Evolutionary conservation across 2,329 filamentous ascomycete species (phyloP).

Genomic region (Colletotrichum noveboracense): DNA sequence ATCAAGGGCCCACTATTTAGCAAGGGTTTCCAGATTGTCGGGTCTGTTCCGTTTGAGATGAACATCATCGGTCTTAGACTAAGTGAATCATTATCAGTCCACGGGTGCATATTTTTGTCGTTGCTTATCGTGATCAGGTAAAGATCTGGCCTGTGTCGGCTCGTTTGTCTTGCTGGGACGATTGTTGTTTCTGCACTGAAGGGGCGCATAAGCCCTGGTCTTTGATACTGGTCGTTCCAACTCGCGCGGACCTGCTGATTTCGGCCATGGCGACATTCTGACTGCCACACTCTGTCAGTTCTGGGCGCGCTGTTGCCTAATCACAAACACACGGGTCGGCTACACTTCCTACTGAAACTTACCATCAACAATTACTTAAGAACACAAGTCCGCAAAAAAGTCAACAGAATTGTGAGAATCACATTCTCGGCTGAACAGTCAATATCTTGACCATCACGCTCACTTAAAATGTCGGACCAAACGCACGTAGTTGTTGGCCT

Average conservation of each 20-base stretch:
- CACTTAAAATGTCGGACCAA: not conserved
- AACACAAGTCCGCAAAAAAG: not conserved
- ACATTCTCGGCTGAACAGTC: accelerated
- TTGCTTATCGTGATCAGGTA: not conserved
- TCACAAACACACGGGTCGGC: accelerated
- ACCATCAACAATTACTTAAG: not conserved
- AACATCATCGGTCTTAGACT: not conserved
- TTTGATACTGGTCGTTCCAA: not conserved
- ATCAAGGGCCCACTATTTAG: not conserved
- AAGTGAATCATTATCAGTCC: not conserved
- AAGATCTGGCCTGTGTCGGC: not conserved
- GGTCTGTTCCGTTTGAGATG: not conserved
- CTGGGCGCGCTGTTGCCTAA: not conserved
- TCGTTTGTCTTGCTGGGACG: accelerated
- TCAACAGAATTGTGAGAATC: not conserved
- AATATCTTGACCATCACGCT: not conserved
- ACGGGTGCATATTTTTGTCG: not conserved
- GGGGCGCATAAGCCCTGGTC: not conserved
- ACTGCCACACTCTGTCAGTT: not conserved
- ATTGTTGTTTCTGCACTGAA: not conserved
- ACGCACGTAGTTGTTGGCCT: not conserved
- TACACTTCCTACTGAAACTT: not conserved
- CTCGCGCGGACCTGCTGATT: not conserved
- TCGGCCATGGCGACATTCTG: not conserved
- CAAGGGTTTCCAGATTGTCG: not conserved